These are phyloP conservation scores for Phellopilus nigrolimitatus DNA, from an alignment of 1,284 basidiomycete genomes.

Conservation along the genomic window DNA sequence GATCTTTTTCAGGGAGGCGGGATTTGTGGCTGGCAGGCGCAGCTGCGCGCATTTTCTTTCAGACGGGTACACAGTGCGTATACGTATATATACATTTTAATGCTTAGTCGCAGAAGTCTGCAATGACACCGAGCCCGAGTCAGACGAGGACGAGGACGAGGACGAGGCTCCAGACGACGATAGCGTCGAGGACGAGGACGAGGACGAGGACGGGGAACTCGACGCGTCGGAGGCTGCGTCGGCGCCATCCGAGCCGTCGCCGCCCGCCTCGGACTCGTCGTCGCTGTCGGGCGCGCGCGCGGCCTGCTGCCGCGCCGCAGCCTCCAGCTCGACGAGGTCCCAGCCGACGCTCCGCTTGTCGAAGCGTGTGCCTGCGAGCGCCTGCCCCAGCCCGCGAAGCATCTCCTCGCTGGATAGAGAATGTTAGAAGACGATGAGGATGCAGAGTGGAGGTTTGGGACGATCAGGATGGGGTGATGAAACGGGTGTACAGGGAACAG, in stretches of 20 bases:
- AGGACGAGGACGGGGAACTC: not conserved
- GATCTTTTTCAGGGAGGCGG: no score
- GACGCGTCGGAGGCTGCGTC: not conserved
- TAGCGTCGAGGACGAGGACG: constrained; percentile 10
- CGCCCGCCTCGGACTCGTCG: constrained; percentile 40
- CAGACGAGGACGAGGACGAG: constrained; percentile 1
- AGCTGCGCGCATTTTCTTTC: not conserved
- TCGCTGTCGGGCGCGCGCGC: constrained; percentile 51
- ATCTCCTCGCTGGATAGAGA: constrained; percentile 46
- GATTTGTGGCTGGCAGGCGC: not conserved
- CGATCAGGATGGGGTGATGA: not conserved
- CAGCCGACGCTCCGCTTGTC: constrained; percentile 58
- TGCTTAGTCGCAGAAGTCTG: not conserved
- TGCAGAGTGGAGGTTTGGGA: not conserved
- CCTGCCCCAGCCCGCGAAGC: constrained; percentile 42
- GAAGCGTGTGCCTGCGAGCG: constrained; percentile 38
- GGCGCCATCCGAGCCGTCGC: constrained; percentile 5
- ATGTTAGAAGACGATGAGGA: constrained; percentile 11
- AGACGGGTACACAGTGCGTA: not conserved
- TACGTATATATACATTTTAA: not conserved
- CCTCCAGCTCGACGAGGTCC: constrained; percentile 64
- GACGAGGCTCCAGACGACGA: not conserved
- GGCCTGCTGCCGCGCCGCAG: constrained; percentile 37
- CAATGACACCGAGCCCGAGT: not conserved
- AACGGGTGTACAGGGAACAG: no score